A percentile compares a stretch with the other conserved stretches of the same genome.
These are phyloP conservation scores for Aphanomyces stellatus DNA, from an alignment of 352 stramenopile genomes.

Conservation along the genomic window DNA sequence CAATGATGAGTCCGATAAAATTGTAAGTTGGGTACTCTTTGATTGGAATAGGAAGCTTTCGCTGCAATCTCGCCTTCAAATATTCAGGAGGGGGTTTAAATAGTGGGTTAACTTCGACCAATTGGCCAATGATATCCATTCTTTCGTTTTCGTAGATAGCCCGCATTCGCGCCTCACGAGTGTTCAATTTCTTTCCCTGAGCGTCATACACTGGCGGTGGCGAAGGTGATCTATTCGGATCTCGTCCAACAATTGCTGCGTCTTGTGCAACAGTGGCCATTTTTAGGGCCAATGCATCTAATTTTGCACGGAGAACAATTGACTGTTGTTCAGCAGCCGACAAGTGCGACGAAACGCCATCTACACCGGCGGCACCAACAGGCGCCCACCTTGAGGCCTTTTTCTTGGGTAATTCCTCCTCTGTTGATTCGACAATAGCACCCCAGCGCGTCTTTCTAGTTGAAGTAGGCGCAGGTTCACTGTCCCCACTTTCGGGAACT, in stretches of 20 bases:
- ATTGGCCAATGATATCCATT: constrained; percentile 90
- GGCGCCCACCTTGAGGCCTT: constrained; percentile 77
- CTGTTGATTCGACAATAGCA: background rate
- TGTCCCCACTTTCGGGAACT: background rate
- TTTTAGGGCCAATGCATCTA: constrained; percentile 66
- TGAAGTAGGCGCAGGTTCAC: background rate
- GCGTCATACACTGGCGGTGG: constrained; percentile 93
- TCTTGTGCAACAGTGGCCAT: constrained; percentile 75
- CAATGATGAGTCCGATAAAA: constrained; percentile 99
- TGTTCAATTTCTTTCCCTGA: constrained; percentile 96
- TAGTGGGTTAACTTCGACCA: constrained; percentile 93
- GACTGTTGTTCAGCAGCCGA: constrained; percentile 66
- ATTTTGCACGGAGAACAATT: constrained; percentile 52
- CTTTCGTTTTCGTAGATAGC: constrained; percentile 85
- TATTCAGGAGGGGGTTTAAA: constrained; percentile 83
- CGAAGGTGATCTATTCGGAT: constrained; percentile 87
- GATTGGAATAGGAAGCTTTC: constrained; percentile 97
- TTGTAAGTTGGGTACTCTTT: constrained; percentile 98
- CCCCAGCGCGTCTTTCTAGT: background rate
- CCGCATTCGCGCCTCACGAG: constrained; percentile 91
- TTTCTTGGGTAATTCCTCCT: constrained; percentile 46
- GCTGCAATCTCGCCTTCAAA: constrained; percentile 86
- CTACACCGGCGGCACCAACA: constrained; percentile 34
- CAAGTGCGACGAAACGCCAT: constrained; percentile 30
- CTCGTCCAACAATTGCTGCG: constrained; percentile 65